Evolutionary conservation across 2,329 filamentous ascomycete species (phyloP), one percentile per base, ranked within the genome.

Genomic region (Xylariaceae sp.): DNA sequence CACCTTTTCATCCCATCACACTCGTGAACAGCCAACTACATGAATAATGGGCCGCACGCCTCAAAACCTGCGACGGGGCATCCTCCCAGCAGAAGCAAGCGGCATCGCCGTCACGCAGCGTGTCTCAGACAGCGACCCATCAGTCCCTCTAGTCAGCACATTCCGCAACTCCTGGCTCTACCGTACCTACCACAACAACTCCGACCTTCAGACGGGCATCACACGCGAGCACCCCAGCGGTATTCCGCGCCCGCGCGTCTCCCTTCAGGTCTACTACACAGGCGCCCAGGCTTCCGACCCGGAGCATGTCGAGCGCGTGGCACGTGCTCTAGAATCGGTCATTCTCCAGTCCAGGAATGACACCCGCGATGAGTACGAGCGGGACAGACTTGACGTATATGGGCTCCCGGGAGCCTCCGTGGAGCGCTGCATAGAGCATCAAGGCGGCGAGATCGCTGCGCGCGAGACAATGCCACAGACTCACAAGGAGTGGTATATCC

Each of bases 201-300:
- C 19, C 40, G 40, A 42, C 19, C 40, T 30, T 19, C 40, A 42
- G 32, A 42, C 40, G n/a, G 40, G 40, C 40, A 42, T 42, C 40
- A 42, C 40, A 42, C 40, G 40, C 40, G 40, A 19, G 19, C 40
- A 42, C 40, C 40, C 40, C 27, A 42, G 40, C 32, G 40, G 40
- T 19, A 42, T 42, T 42, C 45, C 45, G 18, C 45, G 45, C 6
- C 45, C 45, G 6, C 45, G 45, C 45, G 12, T 27, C 9, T 47
- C 45, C 12, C 39, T 38, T 33, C 45, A 47, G 39, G 15, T 47
- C 17, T 47, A 47, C 19, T 47, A 47, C 39, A 47, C 45, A 42
- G 45, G 45, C 39, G 17, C 19, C 19, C 40, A 42, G 40, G 40
- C 40, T 42, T 42, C 45, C 45, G 45, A 47, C 39, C 14, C 39